Percentiles rank a stretch among this genome's conserved stretches.
Conservation (phyloP, 495 filamentous ascomycete genomes). For the Tuber brumale region DNA sequence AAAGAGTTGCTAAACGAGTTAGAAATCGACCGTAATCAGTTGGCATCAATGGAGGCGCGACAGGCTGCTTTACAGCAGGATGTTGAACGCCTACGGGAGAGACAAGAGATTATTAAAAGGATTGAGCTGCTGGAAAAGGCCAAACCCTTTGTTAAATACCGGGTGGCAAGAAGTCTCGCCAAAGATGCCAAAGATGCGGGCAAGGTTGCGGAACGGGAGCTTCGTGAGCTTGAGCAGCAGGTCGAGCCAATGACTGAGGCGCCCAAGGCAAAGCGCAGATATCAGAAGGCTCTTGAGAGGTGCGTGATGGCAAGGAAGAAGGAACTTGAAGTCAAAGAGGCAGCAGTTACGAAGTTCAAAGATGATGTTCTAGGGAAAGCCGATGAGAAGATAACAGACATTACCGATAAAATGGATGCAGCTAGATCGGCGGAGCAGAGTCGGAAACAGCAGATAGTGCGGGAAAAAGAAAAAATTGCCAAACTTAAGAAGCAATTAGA, state of each 20-base stretch:
- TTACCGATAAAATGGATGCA: slow-evolving; percentile 52
- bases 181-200: slow-evolving; percentile 45
- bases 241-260: slow-evolving; percentile 62
- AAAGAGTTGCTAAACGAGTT: slow-evolving; percentile 57
- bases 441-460: slow-evolving; percentile 50
- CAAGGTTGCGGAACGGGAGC: slow-evolving; percentile 48
- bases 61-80: slow-evolving; percentile 75
- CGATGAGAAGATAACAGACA: slow-evolving; percentile 52
- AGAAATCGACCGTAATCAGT: slow-evolving; percentile 53
- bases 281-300: slow-evolving; percentile 44
- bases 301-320: slow-evolving; percentile 43
- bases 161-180: slow-evolving; percentile 40
- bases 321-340: slow-evolving; percentile 50
- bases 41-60: slow-evolving; percentile 61
- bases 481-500: slow-evolving; percentile 46
- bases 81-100: slow-evolving; percentile 73
- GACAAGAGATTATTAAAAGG: slow-evolving; percentile 58
- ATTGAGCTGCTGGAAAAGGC: slow-evolving; percentile 61
- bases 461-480: slow-evolving; percentile 42
- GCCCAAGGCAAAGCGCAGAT: slow-evolving; percentile 60
- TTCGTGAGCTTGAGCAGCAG: slow-evolving; percentile 54
- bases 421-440: slow-evolving; percentile 51
- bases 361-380: slow-evolving; percentile 51
- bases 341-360: slow-evolving; percentile 48
- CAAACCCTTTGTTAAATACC: slow-evolving; percentile 61